Conservation (phyloP, 2,329 filamentous ascomycete genomes). For the Aspergillus jensenii region DNA sequence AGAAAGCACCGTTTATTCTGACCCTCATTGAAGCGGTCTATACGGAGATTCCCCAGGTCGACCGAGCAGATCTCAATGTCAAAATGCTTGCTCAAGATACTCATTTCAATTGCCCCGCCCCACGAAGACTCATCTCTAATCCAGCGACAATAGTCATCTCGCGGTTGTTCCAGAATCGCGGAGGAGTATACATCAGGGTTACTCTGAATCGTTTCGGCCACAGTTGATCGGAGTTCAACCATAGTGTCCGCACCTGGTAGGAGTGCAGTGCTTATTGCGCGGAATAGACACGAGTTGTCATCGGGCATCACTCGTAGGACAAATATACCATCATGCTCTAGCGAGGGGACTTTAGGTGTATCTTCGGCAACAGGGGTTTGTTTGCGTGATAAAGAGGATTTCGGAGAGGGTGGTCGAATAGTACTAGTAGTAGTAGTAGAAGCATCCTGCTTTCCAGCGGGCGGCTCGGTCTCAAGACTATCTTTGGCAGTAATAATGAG, state of each 20-base stretch:
- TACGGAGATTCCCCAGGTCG: slow-evolving; percentile 68
- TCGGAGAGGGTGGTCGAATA: slow-evolving; percentile 13
- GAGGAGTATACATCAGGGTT: slow-evolving; percentile 72
- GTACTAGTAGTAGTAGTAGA: slow-evolving; percentile 14
- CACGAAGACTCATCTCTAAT: slow-evolving; percentile 79
- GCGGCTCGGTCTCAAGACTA: slow-evolving; percentile 15
- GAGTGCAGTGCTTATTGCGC: slow-evolving; percentile 80
- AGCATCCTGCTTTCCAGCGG: slow-evolving; percentile 7
- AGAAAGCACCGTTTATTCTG: slow-evolving; percentile 70
- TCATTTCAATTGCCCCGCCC: slow-evolving; percentile 89
- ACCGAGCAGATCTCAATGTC: slow-evolving; percentile 81
- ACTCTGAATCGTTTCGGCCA: slow-evolving; percentile 74
- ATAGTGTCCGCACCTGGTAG: slow-evolving; percentile 66
- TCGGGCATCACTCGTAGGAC: slow-evolving; percentile 94
- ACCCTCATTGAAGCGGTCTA: slow-evolving; percentile 78
- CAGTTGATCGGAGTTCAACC: slow-evolving; percentile 71
- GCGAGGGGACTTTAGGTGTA: slow-evolving; percentile 61
- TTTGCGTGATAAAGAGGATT: slow-evolving; percentile 43
- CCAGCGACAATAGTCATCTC: slow-evolving; percentile 75
- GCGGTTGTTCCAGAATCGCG: slow-evolving; percentile 71
- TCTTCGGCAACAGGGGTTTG: slow-evolving; percentile 51
- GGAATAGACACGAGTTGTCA: slow-evolving; percentile 93
- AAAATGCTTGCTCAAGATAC: slow-evolving; percentile 81
- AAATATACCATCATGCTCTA: slow-evolving; percentile 55
- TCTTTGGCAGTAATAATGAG: slow-evolving; percentile 60